Evolutionary conservation across 495 filamentous ascomycete species (phyloP).

Genomic region (Lindgomyces ingoldianus): DNA sequence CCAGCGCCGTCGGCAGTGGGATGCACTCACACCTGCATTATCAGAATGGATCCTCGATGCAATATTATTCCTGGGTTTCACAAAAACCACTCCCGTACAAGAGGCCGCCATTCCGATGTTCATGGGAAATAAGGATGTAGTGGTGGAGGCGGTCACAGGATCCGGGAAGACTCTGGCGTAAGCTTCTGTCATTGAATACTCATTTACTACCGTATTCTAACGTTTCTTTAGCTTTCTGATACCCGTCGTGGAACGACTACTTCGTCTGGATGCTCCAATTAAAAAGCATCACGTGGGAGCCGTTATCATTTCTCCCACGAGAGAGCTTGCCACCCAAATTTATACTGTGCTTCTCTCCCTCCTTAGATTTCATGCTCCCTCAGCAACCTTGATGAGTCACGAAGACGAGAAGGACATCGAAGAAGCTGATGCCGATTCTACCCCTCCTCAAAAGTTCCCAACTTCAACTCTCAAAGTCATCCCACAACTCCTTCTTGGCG

Average conservation of each 20-base stretch:
- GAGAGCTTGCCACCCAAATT: slow-evolving; percentile 90
- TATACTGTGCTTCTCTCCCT: slow-evolving; percentile 76
- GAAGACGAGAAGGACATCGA: slow-evolving; percentile 48
- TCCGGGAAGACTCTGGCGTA: slow-evolving; percentile 86
- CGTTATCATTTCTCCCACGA: slow-evolving; percentile 88
- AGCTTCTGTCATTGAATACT: not conserved
- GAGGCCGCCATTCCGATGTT: slow-evolving; percentile 91
- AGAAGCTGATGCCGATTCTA: slow-evolving; percentile 47
- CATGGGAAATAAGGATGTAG: slow-evolving; percentile 91
- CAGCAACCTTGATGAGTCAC: slow-evolving; percentile 62
- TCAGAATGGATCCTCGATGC: slow-evolving; percentile 90
- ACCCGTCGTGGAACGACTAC: slow-evolving; percentile 79
- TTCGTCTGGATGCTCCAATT: slow-evolving; percentile 71
- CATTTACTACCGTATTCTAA: not conserved
- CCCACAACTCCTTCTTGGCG: slow-evolving; percentile 88
- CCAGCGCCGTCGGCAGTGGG: slow-evolving; percentile 64
- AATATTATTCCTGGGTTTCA: slow-evolving; percentile 79
- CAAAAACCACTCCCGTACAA: slow-evolving; percentile 89
- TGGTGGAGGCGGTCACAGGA: slow-evolving; percentile 94
- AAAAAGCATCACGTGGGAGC: slow-evolving; percentile 87
- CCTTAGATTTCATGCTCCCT: slow-evolving; percentile 77
- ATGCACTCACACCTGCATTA: slow-evolving; percentile 72
- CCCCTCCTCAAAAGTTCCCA: slow-evolving; percentile 53
- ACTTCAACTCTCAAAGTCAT: slow-evolving; percentile 60
- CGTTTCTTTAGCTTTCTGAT: slow-evolving; percentile 63